Conservation (phyloP, 1,139 yeast genomes). For the Candida tetrigidarum region DNA sequence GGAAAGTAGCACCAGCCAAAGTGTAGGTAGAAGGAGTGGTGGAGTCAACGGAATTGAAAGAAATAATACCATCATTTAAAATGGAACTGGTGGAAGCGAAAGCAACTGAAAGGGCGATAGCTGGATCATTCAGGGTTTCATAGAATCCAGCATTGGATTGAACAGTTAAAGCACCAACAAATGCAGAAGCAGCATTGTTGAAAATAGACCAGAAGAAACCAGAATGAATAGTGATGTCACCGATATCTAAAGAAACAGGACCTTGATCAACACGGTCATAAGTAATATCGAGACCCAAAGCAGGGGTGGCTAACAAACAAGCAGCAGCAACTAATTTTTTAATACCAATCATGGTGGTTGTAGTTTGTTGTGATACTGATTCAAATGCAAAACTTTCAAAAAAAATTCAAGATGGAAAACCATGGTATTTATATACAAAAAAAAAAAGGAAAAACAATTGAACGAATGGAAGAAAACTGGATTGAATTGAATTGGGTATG, state of each 20-base stretch:
- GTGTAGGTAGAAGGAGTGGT: conserved; percentile 23
- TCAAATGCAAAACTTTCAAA: background rate
- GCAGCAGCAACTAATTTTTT: background rate
- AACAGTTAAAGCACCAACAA: conserved; percentile 25
- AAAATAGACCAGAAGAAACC: conserved; percentile 37
- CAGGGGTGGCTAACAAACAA: background rate
- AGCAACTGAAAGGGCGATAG: conserved; percentile 18
- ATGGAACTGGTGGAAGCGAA: conserved; percentile 15
- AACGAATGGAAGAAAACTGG: too few relatives aligned
- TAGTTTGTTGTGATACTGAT: background rate
- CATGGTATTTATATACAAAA: too few relatives aligned
- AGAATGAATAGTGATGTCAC: conserved; percentile 26
- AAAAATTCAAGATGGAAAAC: background rate
- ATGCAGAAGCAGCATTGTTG: conserved; percentile 27
- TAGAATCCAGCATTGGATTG: conserved; percentile 28
- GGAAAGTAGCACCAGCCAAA: conserved; percentile 24
- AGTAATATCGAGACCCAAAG: conserved; percentile 8
- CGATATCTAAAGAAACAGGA: conserved; percentile 22
- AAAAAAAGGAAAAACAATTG: too few relatives aligned
- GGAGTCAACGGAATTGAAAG: conserved; percentile 26
- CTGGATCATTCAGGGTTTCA: conserved; percentile 19
- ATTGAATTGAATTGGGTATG: too few relatives aligned
- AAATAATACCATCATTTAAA: conserved; percentile 25
- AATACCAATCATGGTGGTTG: background rate
- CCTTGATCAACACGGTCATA: conserved; percentile 20